phyloP scores from a whole-genome alignment of 2,329 filamentous ascomycete genomes.

The Hymenoscyphus scutula region DNA sequence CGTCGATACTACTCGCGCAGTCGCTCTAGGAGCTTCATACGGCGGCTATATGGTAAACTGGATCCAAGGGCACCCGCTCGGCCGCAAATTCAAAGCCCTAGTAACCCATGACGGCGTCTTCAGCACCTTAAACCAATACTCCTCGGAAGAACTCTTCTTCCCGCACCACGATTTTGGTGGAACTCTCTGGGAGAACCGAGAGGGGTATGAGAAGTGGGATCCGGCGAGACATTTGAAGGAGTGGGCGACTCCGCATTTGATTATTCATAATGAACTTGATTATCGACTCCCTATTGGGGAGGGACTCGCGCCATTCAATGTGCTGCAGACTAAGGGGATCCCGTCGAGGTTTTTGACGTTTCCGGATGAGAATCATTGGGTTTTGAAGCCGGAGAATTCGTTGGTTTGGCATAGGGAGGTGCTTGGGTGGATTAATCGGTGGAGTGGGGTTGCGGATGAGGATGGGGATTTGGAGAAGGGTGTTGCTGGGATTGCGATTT shows the following conservation, averaged over 20 bases:
- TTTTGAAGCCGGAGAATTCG: constrained; percentile 87
- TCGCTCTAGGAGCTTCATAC: constrained; percentile 73
- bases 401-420: constrained; percentile 88
- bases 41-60: constrained; percentile 82
- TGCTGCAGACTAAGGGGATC: constrained; percentile 59
- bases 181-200: constrained; percentile 53
- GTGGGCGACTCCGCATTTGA: constrained; percentile 75
- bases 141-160: constrained; percentile 69
- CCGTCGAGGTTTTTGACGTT: constrained; percentile 64
- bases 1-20: constrained; percentile 66
- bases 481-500: background rate
- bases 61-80: constrained; percentile 84
- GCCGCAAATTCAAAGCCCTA: constrained; percentile 80
- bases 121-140: constrained; percentile 63
- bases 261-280: constrained; percentile 88
- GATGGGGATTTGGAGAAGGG: background rate
- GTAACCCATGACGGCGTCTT: constrained; percentile 89
- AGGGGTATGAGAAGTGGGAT: constrained; percentile 68
- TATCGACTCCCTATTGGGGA: constrained; percentile 85
- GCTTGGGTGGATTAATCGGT: constrained; percentile 71
- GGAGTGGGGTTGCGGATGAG: constrained; percentile 44
- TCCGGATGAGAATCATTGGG: constrained; percentile 75
- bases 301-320: constrained; percentile 64
- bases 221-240: constrained; percentile 52
- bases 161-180: constrained; percentile 64